Base-by-base conservation (phyloP, 306 rosid genomes). In the Trifolium subterraneum region DNA sequence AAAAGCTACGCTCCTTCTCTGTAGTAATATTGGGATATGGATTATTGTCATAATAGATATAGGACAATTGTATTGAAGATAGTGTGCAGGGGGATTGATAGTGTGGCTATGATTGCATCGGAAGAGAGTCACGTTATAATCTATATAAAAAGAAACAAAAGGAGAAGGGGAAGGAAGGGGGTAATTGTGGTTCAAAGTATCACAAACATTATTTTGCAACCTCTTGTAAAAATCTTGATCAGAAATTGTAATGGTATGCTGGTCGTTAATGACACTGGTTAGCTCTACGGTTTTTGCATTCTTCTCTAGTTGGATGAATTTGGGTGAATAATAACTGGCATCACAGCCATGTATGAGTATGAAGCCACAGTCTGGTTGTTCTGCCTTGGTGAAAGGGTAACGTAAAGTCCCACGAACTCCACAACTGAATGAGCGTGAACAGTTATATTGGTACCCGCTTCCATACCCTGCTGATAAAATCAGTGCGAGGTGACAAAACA, bases 331-430 rank as follows among this genome's bases (percentile, higher is more conserved):
- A 20, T 4, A 12, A 61, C 19, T 0, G 7, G 1, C 11, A 23
- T 50, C 75, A 73, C 84, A 84, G 5, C 54, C 35, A 3, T 47
- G 16, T 35, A 84, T 55, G 0, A 38, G 3, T 44, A 80, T 3
- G 18, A 73, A n/a, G 33, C 87, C 87, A 29, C 84, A 80, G 33
- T 80, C 19, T 5, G 41, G 80, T 19, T 6, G 33, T 35, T 80
- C 71, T 14, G 58, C 55, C 27, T 62, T 80, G 39, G 87, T 76
- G 74, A 84, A 80, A 68, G 87, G 87, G 68, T 72, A 80, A 11
- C 9, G 14, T 2, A 83, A 62, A 7, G 3, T 44, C 31, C 77
- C 77, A 23, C 68, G 25, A 7, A 1, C 0, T 15, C 79, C 79
- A 72, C 87, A 72, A 0, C 1, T 8, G 70, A 83, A 83, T 7